Percentiles rank a stretch among this genome's conserved stretches.
Evolutionary conservation across 257 asterid genomes (phyloP).

Genomic region (Verbena officinalis): DNA sequence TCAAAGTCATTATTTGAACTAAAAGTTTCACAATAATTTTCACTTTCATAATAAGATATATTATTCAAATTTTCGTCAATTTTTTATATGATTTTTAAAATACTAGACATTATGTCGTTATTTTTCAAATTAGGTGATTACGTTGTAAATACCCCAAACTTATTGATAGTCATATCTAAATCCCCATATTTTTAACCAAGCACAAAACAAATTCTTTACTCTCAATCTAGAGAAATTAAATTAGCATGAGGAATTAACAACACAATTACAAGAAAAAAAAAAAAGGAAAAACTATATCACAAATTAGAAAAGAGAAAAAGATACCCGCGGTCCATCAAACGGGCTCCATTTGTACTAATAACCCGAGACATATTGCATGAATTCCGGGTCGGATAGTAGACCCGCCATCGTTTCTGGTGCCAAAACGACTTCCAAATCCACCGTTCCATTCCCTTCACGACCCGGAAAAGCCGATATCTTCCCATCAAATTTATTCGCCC

Average conservation of each 20-base stretch:
- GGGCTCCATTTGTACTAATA: no score
- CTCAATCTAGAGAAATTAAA: neutral
- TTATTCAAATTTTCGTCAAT: no score
- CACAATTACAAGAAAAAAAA: constrained; percentile 11
- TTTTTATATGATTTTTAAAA: no score
- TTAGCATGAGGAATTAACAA: constrained; percentile 1
- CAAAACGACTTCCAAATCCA: constrained; percentile 57
- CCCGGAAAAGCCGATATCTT: constrained; percentile 61
- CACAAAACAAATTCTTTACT: neutral
- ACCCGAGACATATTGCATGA: constrained; percentile 48
- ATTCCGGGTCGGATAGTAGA: constrained; percentile 43
- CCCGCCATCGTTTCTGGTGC: constrained; percentile 49
- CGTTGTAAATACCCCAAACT: no score
- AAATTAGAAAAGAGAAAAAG: constrained; percentile 23
- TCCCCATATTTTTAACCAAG: no score
- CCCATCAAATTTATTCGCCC: constrained; percentile 60
- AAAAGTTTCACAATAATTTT: no score
- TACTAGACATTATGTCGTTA: no score
- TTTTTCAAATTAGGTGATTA: no score
- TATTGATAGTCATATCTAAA: no score
- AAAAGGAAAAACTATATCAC: constrained; percentile 21
- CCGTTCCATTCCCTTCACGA: constrained; percentile 42
- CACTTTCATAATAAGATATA: no score
- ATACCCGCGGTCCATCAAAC: no score
- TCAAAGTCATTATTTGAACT: no score